Conservation (phyloP, 306 rosid species). For the Malus fusca region DNA sequence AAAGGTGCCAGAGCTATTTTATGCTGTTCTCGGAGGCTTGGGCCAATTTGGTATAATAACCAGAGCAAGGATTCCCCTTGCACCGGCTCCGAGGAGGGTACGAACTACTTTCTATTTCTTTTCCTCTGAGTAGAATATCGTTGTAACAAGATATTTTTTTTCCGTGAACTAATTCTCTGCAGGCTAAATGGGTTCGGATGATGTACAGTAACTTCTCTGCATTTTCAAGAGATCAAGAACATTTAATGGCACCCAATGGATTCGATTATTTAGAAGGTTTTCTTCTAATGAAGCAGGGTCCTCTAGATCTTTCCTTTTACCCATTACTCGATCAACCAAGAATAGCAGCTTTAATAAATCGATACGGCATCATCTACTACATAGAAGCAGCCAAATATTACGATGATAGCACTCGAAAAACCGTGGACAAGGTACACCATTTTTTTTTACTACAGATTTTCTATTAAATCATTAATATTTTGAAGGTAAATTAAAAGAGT, state of each 20-base stretch:
- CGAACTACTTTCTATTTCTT: neutral
- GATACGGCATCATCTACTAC: slow-evolving; percentile 47
- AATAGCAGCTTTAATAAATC: slow-evolving; percentile 37
- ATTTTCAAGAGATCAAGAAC: slow-evolving; percentile 66
- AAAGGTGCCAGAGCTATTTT: slow-evolving; percentile 45
- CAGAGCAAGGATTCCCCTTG: slow-evolving; percentile 75
- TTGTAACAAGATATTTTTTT: no score
- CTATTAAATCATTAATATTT: neutral
- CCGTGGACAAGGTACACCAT: slow-evolving; percentile 38
- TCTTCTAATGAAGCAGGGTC: slow-evolving; percentile 38
- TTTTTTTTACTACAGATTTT: neutral
- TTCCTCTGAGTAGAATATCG: neutral
- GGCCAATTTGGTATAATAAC: slow-evolving; percentile 90
- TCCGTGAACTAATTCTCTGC: neutral
- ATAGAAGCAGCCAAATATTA: slow-evolving; percentile 59
- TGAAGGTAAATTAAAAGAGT: neutral
- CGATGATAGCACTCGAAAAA: slow-evolving; percentile 15
- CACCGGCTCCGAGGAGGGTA: slow-evolving; percentile 60
- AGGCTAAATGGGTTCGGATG: slow-evolving; percentile 71
- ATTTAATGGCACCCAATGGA: slow-evolving; percentile 35
- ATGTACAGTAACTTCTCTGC: slow-evolving; percentile 51
- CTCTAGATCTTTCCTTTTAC: slow-evolving; percentile 61
- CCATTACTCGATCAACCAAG: slow-evolving; percentile 41
- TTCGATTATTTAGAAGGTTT: slow-evolving; percentile 64
- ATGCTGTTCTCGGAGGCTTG: slow-evolving; percentile 75